A percentile compares a stretch with the other conserved stretches of the same genome.
Evolutionary conservation across 2,329 filamentous ascomycete species (phyloP).

Genomic region (Penicillium sumatraense): DNA sequence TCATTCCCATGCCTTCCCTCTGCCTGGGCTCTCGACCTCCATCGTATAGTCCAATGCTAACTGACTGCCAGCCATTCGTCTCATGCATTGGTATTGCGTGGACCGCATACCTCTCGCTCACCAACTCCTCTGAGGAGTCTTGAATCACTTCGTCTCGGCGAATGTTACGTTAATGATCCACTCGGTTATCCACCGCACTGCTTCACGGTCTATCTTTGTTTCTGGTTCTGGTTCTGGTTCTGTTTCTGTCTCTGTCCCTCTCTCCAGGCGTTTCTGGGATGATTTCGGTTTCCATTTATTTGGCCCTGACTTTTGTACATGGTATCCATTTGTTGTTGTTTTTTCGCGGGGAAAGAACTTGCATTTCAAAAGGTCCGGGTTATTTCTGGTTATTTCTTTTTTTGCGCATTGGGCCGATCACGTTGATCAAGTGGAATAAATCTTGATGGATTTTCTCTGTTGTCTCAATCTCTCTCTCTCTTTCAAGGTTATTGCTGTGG

Average conservation of each 20-base stretch:
- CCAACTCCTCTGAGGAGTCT: conserved; percentile 80
- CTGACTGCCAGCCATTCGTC: conserved; percentile 77
- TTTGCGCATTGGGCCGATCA: conserved; percentile 11
- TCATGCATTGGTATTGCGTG: conserved; percentile 95
- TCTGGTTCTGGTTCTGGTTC: neutral
- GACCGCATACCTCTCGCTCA: conserved; percentile 94
- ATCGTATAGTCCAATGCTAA: conserved; percentile 7
- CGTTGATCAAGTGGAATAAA: conserved; percentile 3
- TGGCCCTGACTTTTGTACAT: conserved; percentile 23
- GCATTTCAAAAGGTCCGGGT: conserved; percentile 19
- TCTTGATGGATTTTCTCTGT: conserved; percentile 1
- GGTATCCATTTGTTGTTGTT: conserved; percentile 6
- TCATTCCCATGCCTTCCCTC: neutral
- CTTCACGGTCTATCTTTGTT: conserved; percentile 6
- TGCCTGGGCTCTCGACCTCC: neutral
- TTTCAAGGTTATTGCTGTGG: neutral
- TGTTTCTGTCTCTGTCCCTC: neutral
- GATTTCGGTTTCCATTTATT: neutral
- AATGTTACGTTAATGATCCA: conserved; percentile 21
- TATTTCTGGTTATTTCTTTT: neutral
- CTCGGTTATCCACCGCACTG: conserved; percentile 13
- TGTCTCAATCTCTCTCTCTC: neutral
- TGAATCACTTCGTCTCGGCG: conserved; percentile 26
- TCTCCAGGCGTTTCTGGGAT: conserved; percentile 23
- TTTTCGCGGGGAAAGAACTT: conserved; percentile 9